Conservation (phyloP, 768 basidiomycete species). For the Tubosaeta sp. region DNA sequence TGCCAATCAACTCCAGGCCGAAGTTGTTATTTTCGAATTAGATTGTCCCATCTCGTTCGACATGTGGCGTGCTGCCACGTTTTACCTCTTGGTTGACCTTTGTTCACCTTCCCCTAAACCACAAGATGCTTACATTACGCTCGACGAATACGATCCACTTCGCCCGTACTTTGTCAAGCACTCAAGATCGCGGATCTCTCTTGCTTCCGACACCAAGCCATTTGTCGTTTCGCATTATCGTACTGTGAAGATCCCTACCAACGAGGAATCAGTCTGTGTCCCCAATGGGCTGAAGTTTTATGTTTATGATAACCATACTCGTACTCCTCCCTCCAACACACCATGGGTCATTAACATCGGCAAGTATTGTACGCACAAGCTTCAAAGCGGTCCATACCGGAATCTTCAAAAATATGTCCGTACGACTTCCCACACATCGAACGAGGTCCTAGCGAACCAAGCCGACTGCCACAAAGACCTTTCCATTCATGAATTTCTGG, state of each 20-base stretch:
- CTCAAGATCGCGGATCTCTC: conserved; percentile 15
- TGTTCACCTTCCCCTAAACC: conserved; percentile 15
- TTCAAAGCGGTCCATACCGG: conserved; percentile 32
- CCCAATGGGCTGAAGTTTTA: conserved; percentile 32
- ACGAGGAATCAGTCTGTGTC: conserved; percentile 18
- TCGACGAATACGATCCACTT: conserved; percentile 12
- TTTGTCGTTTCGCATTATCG: conserved; percentile 15
- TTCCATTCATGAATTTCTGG: conserved; percentile 41
- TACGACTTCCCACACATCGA: conserved; percentile 38
- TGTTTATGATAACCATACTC: conserved; percentile 25
- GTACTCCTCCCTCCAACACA: conserved; percentile 10
- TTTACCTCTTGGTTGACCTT: conserved; percentile 34
- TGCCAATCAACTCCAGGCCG: too few relatives aligned
- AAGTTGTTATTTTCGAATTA: conserved; percentile 34
- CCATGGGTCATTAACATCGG: conserved; percentile 11
- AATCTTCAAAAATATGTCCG: conserved; percentile 36
- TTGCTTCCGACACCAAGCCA: conserved; percentile 22
- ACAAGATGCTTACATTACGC: conserved; percentile 5
- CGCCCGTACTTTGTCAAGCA: conserved; percentile 10
- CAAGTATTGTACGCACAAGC: conserved; percentile 28
- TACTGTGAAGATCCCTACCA: conserved; percentile 8
- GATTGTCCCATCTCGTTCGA: not conserved
- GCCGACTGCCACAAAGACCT: conserved; percentile 36
- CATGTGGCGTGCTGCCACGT: conserved; percentile 42
- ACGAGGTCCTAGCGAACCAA: conserved; percentile 41